Evolutionary conservation across 2,329 filamentous ascomycete species (phyloP).

Genomic region (Fusarium solani-melongenae): DNA sequence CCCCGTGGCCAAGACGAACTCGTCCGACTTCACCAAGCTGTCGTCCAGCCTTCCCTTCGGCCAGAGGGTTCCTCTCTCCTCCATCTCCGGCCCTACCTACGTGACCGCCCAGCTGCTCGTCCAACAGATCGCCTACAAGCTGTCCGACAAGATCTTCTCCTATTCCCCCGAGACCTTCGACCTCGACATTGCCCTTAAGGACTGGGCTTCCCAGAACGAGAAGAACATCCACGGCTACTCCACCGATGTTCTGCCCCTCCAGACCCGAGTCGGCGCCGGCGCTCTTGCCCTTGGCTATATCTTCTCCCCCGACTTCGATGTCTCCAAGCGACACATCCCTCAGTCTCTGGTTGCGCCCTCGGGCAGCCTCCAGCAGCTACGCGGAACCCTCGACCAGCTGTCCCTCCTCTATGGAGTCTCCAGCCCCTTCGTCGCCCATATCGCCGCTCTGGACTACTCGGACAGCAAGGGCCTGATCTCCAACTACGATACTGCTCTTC

Average conservation of each 20-base stretch:
- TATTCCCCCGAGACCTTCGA: slow-evolving; percentile 96
- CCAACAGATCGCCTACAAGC: slow-evolving; percentile 93
- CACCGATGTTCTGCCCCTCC: slow-evolving; percentile 81
- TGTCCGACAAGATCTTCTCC: slow-evolving; percentile 97
- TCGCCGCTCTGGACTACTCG: slow-evolving; percentile 90
- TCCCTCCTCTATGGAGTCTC: slow-evolving; percentile 91
- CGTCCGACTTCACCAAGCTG: slow-evolving; percentile 51
- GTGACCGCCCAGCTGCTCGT: slow-evolving; percentile 92
- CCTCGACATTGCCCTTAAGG: slow-evolving; percentile 83
- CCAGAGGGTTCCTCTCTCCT: slow-evolving; percentile 63
- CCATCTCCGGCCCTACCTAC: slow-evolving; percentile 89
- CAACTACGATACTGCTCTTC: slow-evolving; percentile 85
- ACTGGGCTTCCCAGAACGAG: slow-evolving; percentile 77
- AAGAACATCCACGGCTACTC: slow-evolving; percentile 85
- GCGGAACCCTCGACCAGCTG: slow-evolving; percentile 88
- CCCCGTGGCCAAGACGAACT: slow-evolving; percentile 39
- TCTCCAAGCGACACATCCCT: slow-evolving; percentile 89
- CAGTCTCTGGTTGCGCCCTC: slow-evolving; percentile 92
- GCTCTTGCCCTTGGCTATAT: slow-evolving; percentile 95
- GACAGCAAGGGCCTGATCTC: slow-evolving; percentile 77
- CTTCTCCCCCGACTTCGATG: slow-evolving; percentile 96
- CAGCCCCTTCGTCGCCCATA: slow-evolving; percentile 91
- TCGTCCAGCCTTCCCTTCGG: slow-evolving; percentile 69
- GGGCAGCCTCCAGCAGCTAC: slow-evolving; percentile 82
- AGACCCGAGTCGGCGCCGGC: slow-evolving; percentile 90